Percentiles rank a stretch among this genome's conserved stretches.
phyloP scores from a whole-genome alignment of 768 basidiomycete species.

The Pulveroboletus sp. region DNA sequence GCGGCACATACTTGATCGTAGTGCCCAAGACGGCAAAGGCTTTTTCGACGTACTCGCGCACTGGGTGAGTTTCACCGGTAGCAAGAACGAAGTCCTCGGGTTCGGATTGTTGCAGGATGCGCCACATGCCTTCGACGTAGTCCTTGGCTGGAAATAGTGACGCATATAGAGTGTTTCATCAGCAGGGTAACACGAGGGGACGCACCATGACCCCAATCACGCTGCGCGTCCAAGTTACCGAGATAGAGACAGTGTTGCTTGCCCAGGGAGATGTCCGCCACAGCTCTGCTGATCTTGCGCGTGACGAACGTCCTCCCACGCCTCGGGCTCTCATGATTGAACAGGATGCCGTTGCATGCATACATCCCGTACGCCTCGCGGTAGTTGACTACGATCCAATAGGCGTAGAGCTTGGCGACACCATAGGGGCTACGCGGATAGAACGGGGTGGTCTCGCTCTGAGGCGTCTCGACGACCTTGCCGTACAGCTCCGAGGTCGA shows the following conservation, averaged over 20 bases:
- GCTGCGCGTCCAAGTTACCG: conserved; percentile 90
- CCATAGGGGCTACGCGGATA: conserved; percentile 98
- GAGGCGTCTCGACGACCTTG: conserved; percentile 92
- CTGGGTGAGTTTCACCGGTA: conserved; percentile 93
- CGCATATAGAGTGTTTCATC: too few relatives aligned
- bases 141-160: conserved; percentile 55
- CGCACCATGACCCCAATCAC: conserved; percentile 97
- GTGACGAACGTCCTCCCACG: conserved; percentile 95
- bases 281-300: conserved; percentile 89
- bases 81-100: conserved; percentile 93
- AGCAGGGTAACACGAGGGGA: too few relatives aligned
- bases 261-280: conserved; percentile 84
- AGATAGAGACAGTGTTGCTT: conserved; percentile 91
- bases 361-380: conserved; percentile 96
- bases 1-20: conserved; percentile 51
- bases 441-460: conserved; percentile 95
- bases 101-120: conserved; percentile 82
- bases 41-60: conserved; percentile 90
- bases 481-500: conserved; percentile 97
- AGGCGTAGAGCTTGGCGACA: conserved; percentile 90
- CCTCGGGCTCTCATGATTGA: conserved; percentile 97
- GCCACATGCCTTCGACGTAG: conserved; percentile 98
- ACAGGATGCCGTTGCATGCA: conserved; percentile 94
- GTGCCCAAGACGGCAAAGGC: conserved; percentile 70
- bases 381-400: conserved; percentile 90